These are phyloP conservation scores for Aspergillus sojae DNA, from an alignment of 2,329 filamentous ascomycete genomes.

Conservation along the genomic window DNA sequence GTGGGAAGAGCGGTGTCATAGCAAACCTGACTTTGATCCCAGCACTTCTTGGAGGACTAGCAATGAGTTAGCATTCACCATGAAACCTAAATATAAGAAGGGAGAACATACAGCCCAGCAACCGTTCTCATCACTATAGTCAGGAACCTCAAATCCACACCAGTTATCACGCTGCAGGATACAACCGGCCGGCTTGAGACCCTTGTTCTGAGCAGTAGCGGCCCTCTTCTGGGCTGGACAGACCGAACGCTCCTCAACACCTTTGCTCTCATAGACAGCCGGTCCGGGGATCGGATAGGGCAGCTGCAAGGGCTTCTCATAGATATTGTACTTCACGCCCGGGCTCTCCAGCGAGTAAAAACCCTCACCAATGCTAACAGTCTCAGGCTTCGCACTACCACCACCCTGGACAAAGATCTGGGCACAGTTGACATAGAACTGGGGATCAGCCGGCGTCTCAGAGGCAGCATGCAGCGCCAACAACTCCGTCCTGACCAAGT, in stretches of 20 bases:
- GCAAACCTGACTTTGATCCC: conserved; percentile 61
- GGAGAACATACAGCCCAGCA: conserved; percentile 58
- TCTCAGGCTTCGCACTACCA: conserved; percentile 52
- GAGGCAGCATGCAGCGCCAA: conserved; percentile 68
- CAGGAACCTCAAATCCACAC: conserved; percentile 65
- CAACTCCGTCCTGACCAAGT: conserved; percentile 72
- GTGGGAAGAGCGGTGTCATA: conserved; percentile 62
- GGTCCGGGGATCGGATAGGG: conserved; percentile 65
- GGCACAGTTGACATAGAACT: conserved; percentile 73
- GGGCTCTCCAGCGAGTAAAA: conserved; percentile 59
- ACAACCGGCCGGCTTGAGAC: conserved; percentile 58
- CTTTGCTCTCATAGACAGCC: conserved; percentile 51
- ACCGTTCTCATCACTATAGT: conserved; percentile 57
- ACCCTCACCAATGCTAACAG: conserved; percentile 65
- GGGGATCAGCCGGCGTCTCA: conserved; percentile 59
- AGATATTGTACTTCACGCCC: conserved; percentile 68
- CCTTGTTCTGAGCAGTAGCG: conserved; percentile 46
- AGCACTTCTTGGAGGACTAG: conserved; percentile 57
- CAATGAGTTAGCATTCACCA: background rate
- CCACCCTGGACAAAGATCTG: conserved; percentile 66
- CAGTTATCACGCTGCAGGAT: conserved; percentile 72
- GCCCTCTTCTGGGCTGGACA: conserved; percentile 3
- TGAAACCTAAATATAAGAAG: background rate
- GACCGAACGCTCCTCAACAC: conserved; percentile 12
- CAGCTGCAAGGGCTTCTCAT: conserved; percentile 52